These are phyloP conservation scores for Pyrus betulifolia DNA, from an alignment of 306 rosid species.

Conservation along the genomic window DNA sequence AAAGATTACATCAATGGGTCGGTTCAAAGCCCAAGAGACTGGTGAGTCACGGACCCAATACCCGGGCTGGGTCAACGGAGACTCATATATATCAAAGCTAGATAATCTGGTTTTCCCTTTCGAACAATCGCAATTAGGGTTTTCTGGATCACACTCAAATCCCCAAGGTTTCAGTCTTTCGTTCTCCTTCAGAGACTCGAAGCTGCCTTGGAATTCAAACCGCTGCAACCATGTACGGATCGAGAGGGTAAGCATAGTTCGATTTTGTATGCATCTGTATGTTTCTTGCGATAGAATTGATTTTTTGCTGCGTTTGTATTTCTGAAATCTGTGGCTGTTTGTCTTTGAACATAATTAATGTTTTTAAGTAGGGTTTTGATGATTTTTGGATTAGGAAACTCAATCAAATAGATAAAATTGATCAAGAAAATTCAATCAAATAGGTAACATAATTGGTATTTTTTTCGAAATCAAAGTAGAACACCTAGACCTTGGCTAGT, in stretches of 20 bases:
- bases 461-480: background rate
- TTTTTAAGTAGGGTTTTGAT: background rate
- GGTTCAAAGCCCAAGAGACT: background rate
- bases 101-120: background rate
- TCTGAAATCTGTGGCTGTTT: background rate
- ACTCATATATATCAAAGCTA: background rate
- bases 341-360: background rate
- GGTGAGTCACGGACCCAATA: background rate
- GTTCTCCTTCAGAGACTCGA: background rate
- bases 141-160: background rate
- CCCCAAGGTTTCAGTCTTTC: background rate
- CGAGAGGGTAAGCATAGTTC: slow-evolving; percentile 5
- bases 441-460: background rate
- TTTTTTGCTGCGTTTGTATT: background rate
- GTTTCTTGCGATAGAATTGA: background rate
- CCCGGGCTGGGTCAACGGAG: background rate
- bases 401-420: background rate
- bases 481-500: background rate
- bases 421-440: no score
- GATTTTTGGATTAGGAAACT: background rate
- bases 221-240: slow-evolving; percentile 7
- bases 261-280: background rate
- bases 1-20: background rate
- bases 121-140: background rate
- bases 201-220: background rate